These are phyloP conservation scores for Paramarasmius palmivorus DNA, from an alignment of 1,284 basidiomycete genomes.

Conservation along the genomic window DNA sequence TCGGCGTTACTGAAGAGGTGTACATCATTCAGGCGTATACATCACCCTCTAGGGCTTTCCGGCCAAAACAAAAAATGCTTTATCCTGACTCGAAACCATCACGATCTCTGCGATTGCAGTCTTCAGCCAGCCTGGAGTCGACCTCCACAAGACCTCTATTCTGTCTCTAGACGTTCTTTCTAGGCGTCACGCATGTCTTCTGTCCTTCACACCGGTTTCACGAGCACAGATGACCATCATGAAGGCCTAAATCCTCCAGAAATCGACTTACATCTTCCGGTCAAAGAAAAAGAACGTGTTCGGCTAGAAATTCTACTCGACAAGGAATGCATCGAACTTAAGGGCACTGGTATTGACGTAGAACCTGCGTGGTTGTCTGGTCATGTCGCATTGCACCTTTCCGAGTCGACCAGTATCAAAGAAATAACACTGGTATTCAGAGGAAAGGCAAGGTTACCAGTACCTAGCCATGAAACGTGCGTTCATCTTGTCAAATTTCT, in stretches of 20 bases:
- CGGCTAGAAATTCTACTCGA: slow-evolving; percentile 77
- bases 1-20: no score
- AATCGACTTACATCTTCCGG: no score
- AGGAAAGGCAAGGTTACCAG: slow-evolving; percentile 79
- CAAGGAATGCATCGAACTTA: slow-evolving; percentile 67
- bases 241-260: no score
- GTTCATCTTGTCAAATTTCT: slow-evolving; percentile 29
- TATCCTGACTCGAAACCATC: no score
- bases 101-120: no score
- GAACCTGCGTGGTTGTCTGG: slow-evolving; percentile 78
- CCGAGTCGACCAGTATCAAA: slow-evolving; percentile 82
- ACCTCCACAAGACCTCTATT: no score
- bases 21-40: slow-evolving; percentile 18
- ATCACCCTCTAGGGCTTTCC: slow-evolving; percentile 28
- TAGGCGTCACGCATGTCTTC: no score
- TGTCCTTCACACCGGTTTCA: no score
- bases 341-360: slow-evolving; percentile 82
- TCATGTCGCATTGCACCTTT: slow-evolving; percentile 75
- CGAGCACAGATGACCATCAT: no score
- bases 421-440: slow-evolving; percentile 84
- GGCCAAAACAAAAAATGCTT: no score
- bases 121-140: no score
- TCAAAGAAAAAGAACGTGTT: slow-evolving; percentile 45
- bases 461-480: slow-evolving; percentile 65
- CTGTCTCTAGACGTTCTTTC: no score